Evolutionary conservation across 169 alveolate genomes (phyloP), one percentile per base, ranked within the genome.

Genomic region (Besnoitia besnoiti): DNA sequence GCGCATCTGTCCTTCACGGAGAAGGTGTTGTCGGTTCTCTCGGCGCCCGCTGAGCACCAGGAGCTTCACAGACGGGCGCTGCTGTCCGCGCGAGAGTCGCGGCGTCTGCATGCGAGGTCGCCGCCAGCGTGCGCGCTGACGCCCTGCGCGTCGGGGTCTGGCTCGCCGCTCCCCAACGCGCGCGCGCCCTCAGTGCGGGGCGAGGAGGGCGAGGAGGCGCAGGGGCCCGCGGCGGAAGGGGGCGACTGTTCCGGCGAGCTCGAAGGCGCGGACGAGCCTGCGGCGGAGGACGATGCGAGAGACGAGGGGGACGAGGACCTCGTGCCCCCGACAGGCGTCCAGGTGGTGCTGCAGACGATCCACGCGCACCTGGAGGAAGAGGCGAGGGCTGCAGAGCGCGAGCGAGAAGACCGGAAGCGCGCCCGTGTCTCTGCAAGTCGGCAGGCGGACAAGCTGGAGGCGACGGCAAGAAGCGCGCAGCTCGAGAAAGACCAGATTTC

Each of bases 321-420:
- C 4, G 93, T 82, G 85, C 93, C 90, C 0, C 87, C 47, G n/a
- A 90, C 93, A 4, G 93, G 93, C 0, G 93, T 82, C 0, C 85
- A 89, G 19, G 44, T 79, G 55, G 91, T 90, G 62, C 85, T 90
- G 27, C 93, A 90, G 10, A 88, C 87, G 61, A 77, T 77, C 30
- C 87, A 77, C 87, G 30, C 87, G 33, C 87, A 77, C 30, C 59
- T 77, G 87, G 37, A 77, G 80, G 42, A 67, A 67, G 80, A 67
- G 87, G 44, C n/a, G 27, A 42, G 2, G 46, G 46, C 39, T 0
- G 39, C 82, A 7, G 82, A 73, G 82, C 3, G n/a, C 44, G 82
- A 19, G 7, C 39, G 46, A 42, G 46, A 73, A n/a, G 82, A 73
- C 12, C 46, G 82, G 46, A 19, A 42, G 24, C 67, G 67, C 67